Percentiles rank a stretch among this genome's conserved stretches.
These are phyloP conservation scores for Trichosanthes truncata DNA, from an alignment of 306 rosid species.

Conservation along the genomic window DNA sequence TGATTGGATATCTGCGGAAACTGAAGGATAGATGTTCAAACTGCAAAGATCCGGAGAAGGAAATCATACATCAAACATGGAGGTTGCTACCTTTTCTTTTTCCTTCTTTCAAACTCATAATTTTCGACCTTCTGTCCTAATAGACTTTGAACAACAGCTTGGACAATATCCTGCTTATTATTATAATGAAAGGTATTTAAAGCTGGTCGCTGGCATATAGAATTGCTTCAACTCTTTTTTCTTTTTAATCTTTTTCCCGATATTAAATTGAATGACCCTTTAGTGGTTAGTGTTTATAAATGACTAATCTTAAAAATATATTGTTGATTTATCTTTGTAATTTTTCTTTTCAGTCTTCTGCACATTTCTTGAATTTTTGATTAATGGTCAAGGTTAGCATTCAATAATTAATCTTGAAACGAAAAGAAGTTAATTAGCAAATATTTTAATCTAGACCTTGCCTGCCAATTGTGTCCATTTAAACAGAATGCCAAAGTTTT, in stretches of 20 bases:
- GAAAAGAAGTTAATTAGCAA: neutral
- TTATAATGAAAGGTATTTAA: neutral
- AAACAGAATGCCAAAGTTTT: neutral
- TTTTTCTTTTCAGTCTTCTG: neutral
- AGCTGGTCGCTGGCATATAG: neutral
- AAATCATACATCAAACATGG: constrained; percentile 47
- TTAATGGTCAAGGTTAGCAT: neutral
- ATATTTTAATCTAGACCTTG: neutral
- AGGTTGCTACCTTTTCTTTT: constrained; percentile 38
- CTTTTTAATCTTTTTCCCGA: neutral
- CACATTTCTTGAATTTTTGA: neutral
- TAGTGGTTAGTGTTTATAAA: neutral
- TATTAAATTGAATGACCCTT: neutral
- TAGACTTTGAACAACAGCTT: neutral
- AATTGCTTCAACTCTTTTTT: neutral
- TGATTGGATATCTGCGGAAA: constrained; percentile 53
- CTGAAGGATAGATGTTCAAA: constrained; percentile 58
- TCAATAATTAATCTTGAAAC: neutral
- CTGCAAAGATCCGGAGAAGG: constrained; percentile 73
- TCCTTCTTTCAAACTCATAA: neutral
- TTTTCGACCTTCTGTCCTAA: neutral
- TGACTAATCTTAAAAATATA: neutral
- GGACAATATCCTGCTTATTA: neutral
- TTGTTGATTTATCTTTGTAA: neutral
- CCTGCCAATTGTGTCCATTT: neutral